Evolutionary conservation across 768 basidiomycete genomes (phyloP).

Genomic region (Lactarius vividus): DNA sequence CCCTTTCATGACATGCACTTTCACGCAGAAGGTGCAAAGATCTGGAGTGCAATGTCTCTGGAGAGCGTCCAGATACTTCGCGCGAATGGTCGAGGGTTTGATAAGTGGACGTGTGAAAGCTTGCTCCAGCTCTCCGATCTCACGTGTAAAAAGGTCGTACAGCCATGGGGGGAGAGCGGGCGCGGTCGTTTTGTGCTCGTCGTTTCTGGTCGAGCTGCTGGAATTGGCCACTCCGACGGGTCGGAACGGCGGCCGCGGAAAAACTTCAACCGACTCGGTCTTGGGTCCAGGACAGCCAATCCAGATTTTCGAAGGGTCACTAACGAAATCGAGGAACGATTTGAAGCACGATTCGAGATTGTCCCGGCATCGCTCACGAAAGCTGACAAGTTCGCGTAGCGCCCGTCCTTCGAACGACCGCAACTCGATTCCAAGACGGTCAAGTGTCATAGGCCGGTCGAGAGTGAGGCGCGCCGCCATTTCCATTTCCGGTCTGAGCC

Average conservation of each 20-base stretch:
- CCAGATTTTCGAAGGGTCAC: constrained; percentile 14
- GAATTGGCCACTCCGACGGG: too few relatives aligned
- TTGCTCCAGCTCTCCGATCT: neutral
- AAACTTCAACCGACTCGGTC: too few relatives aligned
- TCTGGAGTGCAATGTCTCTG: neutral
- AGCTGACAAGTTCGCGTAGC: neutral
- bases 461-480: constrained; percentile 4
- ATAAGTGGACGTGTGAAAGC: neutral
- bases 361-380: constrained; percentile 9
- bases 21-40: too few relatives aligned
- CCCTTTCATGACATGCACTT: too few relatives aligned
- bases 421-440: neutral
- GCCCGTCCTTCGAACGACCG: neutral
- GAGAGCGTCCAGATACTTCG: constrained; percentile 7
- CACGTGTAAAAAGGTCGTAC: neutral
- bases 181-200: neutral
- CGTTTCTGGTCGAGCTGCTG: neutral
- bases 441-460: constrained; percentile 13
- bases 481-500: neutral
- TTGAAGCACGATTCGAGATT: neutral
- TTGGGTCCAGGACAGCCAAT: neutral
- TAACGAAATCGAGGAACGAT: neutral
- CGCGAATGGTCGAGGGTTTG: constrained; percentile 1
- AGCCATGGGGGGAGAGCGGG: constrained; percentile 1
- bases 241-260: too few relatives aligned